Percentiles rank a stretch among this genome's conserved stretches.
phyloP scores from a whole-genome alignment of 208 protist species.

The Leishmania major region DNA sequence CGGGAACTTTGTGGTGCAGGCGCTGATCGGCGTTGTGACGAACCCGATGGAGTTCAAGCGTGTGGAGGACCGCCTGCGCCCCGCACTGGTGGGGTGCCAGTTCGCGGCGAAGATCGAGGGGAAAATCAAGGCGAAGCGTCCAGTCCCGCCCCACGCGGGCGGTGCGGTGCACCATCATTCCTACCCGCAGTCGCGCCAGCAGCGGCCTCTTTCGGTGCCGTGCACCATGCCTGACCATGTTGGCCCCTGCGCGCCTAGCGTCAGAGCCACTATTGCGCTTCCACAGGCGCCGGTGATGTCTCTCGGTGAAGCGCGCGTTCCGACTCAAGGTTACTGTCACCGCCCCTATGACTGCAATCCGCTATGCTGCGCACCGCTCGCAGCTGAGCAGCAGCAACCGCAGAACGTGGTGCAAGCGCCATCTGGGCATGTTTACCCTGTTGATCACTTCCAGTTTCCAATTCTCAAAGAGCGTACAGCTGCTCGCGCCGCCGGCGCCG shows the following conservation, averaged over 20 bases:
- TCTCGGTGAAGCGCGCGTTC: neutral
- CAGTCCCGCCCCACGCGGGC: neutral
- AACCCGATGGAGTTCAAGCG: constrained; percentile 66
- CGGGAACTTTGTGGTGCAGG: constrained; percentile 92
- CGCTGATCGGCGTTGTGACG: constrained; percentile 55
- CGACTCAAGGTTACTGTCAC: neutral
- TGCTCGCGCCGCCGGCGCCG: neutral
- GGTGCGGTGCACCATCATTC: neutral
- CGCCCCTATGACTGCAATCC: neutral
- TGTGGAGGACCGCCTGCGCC: constrained; percentile 68
- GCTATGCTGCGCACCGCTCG: neutral
- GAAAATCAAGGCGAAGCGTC: constrained; percentile 56
- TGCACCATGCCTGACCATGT: neutral
- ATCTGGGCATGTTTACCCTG: neutral
- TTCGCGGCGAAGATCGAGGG: constrained; percentile 69
- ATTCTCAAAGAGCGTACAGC: neutral
- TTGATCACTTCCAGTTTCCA: neutral
- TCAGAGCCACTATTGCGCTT: neutral
- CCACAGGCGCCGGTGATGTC: neutral
- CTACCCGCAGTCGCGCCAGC: constrained; percentile 5
- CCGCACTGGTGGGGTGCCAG: constrained; percentile 50
- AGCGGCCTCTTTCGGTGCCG: neutral
- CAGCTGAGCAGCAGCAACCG: neutral
- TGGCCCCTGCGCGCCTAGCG: neutral
- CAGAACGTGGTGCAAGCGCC: neutral